Percentiles rank a stretch among this genome's conserved stretches.
phyloP scores from a whole-genome alignment of 2,329 filamentous ascomycete species.

The Colletotrichum noveboracense region DNA sequence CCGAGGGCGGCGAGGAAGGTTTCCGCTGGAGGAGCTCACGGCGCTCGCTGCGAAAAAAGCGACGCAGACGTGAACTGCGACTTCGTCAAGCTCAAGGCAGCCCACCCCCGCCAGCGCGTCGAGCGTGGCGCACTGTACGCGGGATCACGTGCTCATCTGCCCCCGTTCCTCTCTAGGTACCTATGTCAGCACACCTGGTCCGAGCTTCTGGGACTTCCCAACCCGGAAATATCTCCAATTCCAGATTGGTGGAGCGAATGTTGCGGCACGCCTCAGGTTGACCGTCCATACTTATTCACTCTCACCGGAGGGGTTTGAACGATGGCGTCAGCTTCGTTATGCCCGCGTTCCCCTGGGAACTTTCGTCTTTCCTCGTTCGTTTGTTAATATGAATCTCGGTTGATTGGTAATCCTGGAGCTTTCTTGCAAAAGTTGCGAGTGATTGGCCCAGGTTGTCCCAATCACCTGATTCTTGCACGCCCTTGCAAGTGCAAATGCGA shows the following conservation, averaged over 20 bases:
- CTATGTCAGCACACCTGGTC: neutral
- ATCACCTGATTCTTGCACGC: neutral
- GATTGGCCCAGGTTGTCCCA: neutral
- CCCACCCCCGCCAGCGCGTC: neutral
- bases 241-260: neutral
- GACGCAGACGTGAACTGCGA: neutral
- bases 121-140: slow-evolving; percentile 1
- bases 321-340: neutral
- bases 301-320: neutral
- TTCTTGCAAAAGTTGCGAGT: neutral
- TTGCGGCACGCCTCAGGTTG: neutral
- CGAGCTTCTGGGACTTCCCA: neutral
- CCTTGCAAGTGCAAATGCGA: neutral
- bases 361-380: neutral
- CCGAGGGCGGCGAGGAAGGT: neutral
- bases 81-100: neutral
- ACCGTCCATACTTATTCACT: neutral
- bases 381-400: neutral
- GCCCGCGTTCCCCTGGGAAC: neutral
- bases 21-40: neutral
- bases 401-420: neutral
- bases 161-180: neutral
- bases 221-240: neutral
- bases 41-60: neutral
- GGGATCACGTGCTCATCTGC: slow-evolving; percentile 11